A percentile compares a stretch with the other conserved stretches of the same genome.
phyloP scores from a whole-genome alignment of 1,139 yeast genomes.

The Sugiyamaella castrensis region DNA sequence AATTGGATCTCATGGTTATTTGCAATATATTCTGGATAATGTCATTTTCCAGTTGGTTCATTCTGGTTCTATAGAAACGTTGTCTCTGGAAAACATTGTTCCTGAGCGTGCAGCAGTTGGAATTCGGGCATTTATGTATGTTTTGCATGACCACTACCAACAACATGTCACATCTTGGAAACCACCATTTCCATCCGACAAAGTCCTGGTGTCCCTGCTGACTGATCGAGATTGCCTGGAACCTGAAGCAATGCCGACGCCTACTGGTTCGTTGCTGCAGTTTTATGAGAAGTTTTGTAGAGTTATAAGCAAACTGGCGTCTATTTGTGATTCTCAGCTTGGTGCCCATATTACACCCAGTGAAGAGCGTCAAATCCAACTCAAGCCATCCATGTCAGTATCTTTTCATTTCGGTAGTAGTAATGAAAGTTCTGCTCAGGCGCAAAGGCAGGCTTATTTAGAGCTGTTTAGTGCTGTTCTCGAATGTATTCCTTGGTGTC shows the following conservation, averaged over 20 bases:
- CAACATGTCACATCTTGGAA: slow-evolving; percentile 15
- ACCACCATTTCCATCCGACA: slow-evolving; percentile 17
- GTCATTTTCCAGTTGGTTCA: slow-evolving; percentile 57
- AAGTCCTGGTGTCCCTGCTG: neutral
- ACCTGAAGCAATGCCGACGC: slow-evolving; percentile 15
- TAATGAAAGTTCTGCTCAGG: slow-evolving; percentile 40
- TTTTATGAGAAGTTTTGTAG: slow-evolving; percentile 72
- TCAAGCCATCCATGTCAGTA: slow-evolving; percentile 39
- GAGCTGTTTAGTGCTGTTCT: slow-evolving; percentile 70
- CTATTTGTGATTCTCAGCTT: slow-evolving; percentile 52
- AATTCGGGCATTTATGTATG: slow-evolving; percentile 64
- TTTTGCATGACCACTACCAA: slow-evolving; percentile 51
- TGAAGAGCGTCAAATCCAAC: slow-evolving; percentile 24
- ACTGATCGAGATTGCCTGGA: slow-evolving; percentile 2
- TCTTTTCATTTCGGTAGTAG: slow-evolving; percentile 50
- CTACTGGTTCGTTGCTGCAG: slow-evolving; percentile 30
- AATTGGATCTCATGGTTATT: slow-evolving; percentile 73
- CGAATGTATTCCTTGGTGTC: slow-evolving; percentile 68
- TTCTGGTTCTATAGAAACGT: slow-evolving; percentile 50
- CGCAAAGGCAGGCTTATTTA: slow-evolving; percentile 41
- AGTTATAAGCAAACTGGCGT: slow-evolving; percentile 56
- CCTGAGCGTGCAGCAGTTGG: slow-evolving; percentile 73
- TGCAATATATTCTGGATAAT: slow-evolving; percentile 76
- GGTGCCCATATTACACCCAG: slow-evolving; percentile 27
- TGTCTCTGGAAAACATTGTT: slow-evolving; percentile 54